Evolutionary conservation across 148 eudicot species (phyloP), one percentile per base, ranked within the genome.

Genomic region (Chenopodium suecicum): DNA sequence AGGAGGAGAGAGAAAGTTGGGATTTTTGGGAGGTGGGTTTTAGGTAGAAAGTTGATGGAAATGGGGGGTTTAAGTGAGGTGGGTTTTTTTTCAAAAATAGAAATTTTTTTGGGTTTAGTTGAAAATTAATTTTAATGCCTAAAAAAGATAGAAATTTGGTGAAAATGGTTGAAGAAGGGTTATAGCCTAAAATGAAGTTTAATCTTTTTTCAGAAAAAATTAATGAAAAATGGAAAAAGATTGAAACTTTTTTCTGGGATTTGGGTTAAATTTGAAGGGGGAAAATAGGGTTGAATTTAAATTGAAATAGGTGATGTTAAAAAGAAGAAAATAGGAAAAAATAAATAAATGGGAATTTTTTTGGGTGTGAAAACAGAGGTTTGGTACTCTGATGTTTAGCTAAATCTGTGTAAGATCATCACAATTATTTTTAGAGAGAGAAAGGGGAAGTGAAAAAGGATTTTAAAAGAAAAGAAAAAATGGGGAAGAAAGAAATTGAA

Each of bases 351-450:
- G 44, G 44, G 69, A 12, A 25, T 7, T 50, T 50, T 50, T 65
- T 65, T 8, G 9, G 7, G 34, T 25, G 34, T 10, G 70, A 66
- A 64, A 66, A 66, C 70, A 66, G 70, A 27, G 32, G 20, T 56
- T 62, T 67, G 70, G 88, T 82, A 79, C 81, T 48, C 6, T 44
- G 44, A 58, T 86, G 89, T 78, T 76, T 79, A 79, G 85, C 89
- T 77, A 82, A 88, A 83, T 81, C 66, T 74, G 86, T 84, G 87
- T 56, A 84, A 86, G 81, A 78, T 87, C 76, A 80, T 74, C 47
- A 41, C 85, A 70, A 32, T 48, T 7, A 31, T 34, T 50, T 52
- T 9, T 60, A 70, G 82, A 78, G 78, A 86, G 70, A 80, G 54
- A 50, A 48, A 41, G 44, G 6, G 1, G 8, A 6, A 6, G 13